Evolutionary conservation across 1,139 yeast genomes (phyloP), one percentile per base, ranked within the genome.

Genomic region (Candida dubliniensis): DNA sequence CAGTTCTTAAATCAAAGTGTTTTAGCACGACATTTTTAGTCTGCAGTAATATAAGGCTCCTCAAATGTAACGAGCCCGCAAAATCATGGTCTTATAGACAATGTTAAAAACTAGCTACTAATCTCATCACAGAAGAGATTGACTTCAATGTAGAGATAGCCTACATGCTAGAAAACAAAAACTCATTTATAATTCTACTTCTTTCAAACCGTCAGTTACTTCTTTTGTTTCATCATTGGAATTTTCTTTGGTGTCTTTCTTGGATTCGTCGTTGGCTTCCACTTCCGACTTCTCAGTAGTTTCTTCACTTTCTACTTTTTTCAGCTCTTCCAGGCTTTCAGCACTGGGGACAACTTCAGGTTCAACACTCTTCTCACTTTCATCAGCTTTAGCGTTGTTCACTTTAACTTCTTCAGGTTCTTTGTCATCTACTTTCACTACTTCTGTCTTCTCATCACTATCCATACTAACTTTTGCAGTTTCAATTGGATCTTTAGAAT

Each of bases 351-450:
- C 23, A 18, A 18, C 23, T 18, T 18, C 23, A 31, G 43, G 50
- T 36, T 39, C 45, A 34, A 40, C 44, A 30, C 34, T 45, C 8
- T 44, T 38, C 15, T 14, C 35, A 14, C 40, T 38, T 13, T 62
- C 67, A 43, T 64, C 76, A 43, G 70, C 71, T 45, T 71, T 62
- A 2, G 76, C 70, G 48, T 69, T 70, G n/a, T 68, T 51, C 37
- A 38, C 43, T 31, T 41, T 43, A 14, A 27, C 43, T n/a, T 43
- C 38, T 26, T 39, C 44, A 34, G 42, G 44, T 38, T 47, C 48
- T 34, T 42, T 40, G 5, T 36, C 27, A 29, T 34, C 43, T 31
- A 10, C 27, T 29, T 31, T 32, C 26, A 26, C 26, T 8, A 13
- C 38, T 15, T 39, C 27, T 4, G 29, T 29, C 29, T 34, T 38